Evolutionary conservation across 495 filamentous ascomycete species (phyloP).

Genomic region (Penicillium diatomitis): DNA sequence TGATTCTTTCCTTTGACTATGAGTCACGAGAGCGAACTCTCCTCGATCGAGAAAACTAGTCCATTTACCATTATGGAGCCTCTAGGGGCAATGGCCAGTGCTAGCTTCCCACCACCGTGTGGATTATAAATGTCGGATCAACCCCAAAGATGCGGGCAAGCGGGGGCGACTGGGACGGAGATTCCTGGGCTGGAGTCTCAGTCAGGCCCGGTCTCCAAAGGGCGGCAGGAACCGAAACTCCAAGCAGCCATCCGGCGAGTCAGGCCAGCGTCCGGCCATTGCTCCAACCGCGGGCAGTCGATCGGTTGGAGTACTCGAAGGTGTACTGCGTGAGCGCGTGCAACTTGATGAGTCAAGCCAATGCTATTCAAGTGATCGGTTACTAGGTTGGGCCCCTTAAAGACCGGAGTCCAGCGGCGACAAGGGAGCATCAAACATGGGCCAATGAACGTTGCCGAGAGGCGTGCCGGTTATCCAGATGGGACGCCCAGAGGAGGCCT

Average conservation of each 20-base stretch:
- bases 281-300: conserved; percentile 2
- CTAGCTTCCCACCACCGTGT: not conserved
- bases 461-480: conserved; percentile 16
- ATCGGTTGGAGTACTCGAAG: no score
- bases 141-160: conserved; percentile 1
- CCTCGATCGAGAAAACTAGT: no score
- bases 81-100: no score
- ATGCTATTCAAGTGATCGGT: no score
- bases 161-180: conserved; percentile 4
- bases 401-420: not conserved
- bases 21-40: no score
- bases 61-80: no score
- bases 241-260: conserved; percentile 1
- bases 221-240: conserved; percentile 11
- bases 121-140: conserved; percentile 18
- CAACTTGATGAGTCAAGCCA: no score
- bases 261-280: conserved; percentile 11
- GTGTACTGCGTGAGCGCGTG: no score
- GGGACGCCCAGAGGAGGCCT: not conserved
- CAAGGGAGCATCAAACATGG: not conserved
- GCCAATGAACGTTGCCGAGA: conserved; percentile 7
- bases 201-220: conserved; percentile 1
- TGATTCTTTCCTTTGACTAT: no score
- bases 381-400: no score
- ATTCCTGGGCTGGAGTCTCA: no score